Base-by-base conservation (phyloP, 306 rosid species). In the Luffa aegyptiaca region DNA sequence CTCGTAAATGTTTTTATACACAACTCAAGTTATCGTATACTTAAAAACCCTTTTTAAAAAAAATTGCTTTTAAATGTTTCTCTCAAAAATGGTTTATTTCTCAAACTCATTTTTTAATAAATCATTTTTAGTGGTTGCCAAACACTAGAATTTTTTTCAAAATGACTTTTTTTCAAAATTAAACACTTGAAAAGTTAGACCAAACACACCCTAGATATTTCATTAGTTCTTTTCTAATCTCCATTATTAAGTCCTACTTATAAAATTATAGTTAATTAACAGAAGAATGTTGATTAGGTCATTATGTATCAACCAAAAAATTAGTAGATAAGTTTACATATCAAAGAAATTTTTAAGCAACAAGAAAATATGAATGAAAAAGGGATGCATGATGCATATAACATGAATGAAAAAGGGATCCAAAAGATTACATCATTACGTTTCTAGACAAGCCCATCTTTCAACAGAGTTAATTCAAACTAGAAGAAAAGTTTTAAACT, bases 401-500 rank as follows among this genome's bases (percentile, higher is more conserved):
- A 20, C 17, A 18, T n/a, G 76, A 70, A 2, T 5, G 36, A 21
- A 18, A 2, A 26, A 26, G 31, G 31, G 31, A 49, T 49, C 41
- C 57, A 14, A 33, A 33, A 33, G 62, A 51, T 35, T 46, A 14
- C 41, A 48, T 33, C 49, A 39, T 66, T 39, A 65, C 48, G 10
- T 14, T 5, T 39, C 21, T 17, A 66, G 62, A 36, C 31, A 6
- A 74, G 31, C 33, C 62, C 4, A 72, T 26, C 26, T 44, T 72
- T 21, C 80, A 55, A 39, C 18, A 76, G 68, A 12, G n/a, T 37
- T 76, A 76, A 20, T 6, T 61, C 39, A 61, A 48, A 26, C 59
- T 45, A 62, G 10, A 13, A 37, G 56, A 33, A 20, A 68, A 68
- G 44, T 44, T 44, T 75, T 75, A 51, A 76, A 85, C 84, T 89